Evolutionary conservation across 495 filamentous ascomycete genomes (phyloP), one percentile per base, ranked within the genome.

Genomic region (Daldinia childiae): DNA sequence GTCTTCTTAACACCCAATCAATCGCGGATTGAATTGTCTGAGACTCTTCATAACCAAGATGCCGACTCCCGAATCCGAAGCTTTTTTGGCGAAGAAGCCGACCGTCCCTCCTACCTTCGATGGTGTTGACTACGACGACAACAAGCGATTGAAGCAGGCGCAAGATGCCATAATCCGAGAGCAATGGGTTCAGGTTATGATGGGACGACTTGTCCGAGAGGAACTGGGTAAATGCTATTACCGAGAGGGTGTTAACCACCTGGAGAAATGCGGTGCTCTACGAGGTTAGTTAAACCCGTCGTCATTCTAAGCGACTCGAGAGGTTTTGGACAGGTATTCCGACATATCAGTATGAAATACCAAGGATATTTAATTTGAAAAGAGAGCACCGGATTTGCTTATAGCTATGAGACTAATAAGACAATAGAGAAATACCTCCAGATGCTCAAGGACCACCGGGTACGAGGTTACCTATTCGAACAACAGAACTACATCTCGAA

Each of bases 161-260:
- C 95, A 97, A 74, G 95, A 99, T 75, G 90, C 95, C 36, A 90
- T 99, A 51, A 89, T 99, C 74, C 89, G 93, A 43, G 95, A 99
- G 82, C 95, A 99, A 83, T 99, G 96, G 96, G 93, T 99, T 29
- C 89, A 89, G 79, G 90, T 89, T 74, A 99, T 99, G 95, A 98
- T 98, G 95, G 92, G 93, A 19, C 85, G 95, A 66, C 83, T 99
- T 58, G 92, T 98, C 36, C 87, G 94, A 41, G 93, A 98, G 82
- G 96, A 99, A 84, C 80, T 99, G 82, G 89, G 92, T 74, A 97
- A 97, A 85, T 99, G 95, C 82, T 99, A 99, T 85, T 87, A 88
- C 76, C 86, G 91, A 64, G 94, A 99, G 82, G 95, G 95, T 4
- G 92, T 97, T 63, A 98, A 98, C 81, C 95, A 99, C 81, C 80